phyloP scores from a whole-genome alignment of 495 filamentous ascomycete genomes.

The Immersiella caudata region DNA sequence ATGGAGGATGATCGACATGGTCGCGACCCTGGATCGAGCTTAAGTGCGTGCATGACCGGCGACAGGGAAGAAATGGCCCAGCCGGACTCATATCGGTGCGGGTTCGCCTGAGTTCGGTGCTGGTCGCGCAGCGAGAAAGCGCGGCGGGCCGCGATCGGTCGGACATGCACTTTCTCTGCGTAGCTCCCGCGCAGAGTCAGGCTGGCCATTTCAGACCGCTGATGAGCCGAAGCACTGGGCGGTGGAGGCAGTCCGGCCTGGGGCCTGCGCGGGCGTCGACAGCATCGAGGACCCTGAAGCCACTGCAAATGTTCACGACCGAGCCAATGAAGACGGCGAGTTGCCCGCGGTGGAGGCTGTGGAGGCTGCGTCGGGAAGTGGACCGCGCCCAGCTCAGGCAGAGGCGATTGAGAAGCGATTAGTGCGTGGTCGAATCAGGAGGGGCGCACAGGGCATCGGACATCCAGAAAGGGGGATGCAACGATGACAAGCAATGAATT shows the following conservation, averaged over 20 bases:
- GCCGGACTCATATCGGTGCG: neutral
- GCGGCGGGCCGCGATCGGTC: neutral
- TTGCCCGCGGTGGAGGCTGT: constrained; percentile 3
- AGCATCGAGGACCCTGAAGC: neutral
- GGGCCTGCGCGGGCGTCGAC: neutral
- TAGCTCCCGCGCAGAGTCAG: neutral
- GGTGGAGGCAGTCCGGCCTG: constrained; percentile 1
- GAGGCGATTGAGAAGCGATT: neutral
- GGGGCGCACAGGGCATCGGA: constrained; percentile 17
- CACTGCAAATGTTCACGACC: neutral
- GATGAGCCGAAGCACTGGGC: neutral
- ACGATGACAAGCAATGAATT: neutral
- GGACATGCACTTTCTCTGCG: neutral
- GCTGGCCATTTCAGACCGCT: neutral
- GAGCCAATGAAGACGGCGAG: neutral
- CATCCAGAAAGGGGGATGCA: constrained; percentile 14
- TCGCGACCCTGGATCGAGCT: neutral
- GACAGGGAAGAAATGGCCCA: neutral
- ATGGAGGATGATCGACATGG: neutral
- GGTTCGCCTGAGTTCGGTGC: neutral
- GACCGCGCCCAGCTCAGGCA: neutral
- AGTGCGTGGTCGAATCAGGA: neutral
- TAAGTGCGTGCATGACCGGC: neutral
- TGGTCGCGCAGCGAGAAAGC: neutral
- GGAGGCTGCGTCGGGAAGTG: constrained; percentile 4